phyloP scores from a whole-genome alignment of 768 basidiomycete genomes.

The Leccinum incarnatum region DNA sequence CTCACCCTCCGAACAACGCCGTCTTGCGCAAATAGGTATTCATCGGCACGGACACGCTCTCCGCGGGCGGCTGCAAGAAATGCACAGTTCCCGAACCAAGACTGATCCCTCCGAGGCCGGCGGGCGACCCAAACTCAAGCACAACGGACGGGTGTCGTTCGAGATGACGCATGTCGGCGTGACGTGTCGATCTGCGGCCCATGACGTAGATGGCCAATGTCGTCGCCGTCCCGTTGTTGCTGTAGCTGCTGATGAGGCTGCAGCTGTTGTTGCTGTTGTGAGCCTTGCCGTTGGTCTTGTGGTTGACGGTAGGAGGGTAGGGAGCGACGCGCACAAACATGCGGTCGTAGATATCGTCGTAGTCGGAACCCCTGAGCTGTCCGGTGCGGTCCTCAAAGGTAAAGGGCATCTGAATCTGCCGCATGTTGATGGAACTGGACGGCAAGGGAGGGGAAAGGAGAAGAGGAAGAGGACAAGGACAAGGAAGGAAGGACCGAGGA shows the following conservation, averaged over 20 bases:
- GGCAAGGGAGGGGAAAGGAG: background rate
- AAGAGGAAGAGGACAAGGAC: no score
- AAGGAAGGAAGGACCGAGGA: background rate
- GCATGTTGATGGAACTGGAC: conserved; percentile 8
- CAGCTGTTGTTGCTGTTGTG: background rate
- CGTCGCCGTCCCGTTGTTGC: conserved; percentile 14
- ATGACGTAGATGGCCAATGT: conserved; percentile 62
- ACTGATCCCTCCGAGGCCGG: conserved; percentile 54
- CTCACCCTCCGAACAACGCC: conserved; percentile 65
- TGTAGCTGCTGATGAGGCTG: background rate
- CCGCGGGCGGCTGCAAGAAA: conserved; percentile 42
- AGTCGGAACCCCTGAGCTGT: conserved; percentile 53
- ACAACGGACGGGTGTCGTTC: conserved; percentile 51
- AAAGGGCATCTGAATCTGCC: conserved; percentile 42
- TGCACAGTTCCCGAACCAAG: conserved; percentile 18
- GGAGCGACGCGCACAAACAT: conserved; percentile 63
- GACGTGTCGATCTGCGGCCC: conserved; percentile 59
- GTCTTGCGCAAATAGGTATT: conserved; percentile 60
- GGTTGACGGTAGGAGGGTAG: conserved; percentile 36
- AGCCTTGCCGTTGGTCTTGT: background rate
- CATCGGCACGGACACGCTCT: conserved; percentile 53
- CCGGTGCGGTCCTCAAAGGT: conserved; percentile 71
- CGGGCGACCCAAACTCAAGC: conserved; percentile 55
- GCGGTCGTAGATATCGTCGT: conserved; percentile 77
- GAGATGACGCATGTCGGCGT: conserved; percentile 52